phyloP scores from a whole-genome alignment of 1,284 basidiomycete genomes.

The Apiotrichum brassicae region DNA sequence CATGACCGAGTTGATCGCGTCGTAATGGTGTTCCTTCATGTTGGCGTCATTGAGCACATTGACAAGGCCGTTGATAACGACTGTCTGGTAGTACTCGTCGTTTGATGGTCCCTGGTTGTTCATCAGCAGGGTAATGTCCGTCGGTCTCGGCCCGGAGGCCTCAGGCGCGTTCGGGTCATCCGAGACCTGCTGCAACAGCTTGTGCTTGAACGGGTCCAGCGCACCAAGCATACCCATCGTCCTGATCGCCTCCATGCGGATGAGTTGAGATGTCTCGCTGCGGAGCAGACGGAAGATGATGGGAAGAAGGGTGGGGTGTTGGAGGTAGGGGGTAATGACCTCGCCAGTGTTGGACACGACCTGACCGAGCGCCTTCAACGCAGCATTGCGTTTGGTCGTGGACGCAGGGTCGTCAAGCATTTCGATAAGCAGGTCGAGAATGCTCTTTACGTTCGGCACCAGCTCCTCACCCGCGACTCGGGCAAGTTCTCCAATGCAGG shows the following conservation, averaged over 20 bases:
- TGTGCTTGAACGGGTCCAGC: conserved; percentile 93
- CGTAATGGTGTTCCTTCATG: conserved; percentile 76
- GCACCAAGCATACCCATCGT: conserved; percentile 95
- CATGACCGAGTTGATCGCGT: conserved; percentile 97
- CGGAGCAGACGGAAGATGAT: conserved; percentile 80
- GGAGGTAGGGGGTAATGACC: conserved; percentile 83
- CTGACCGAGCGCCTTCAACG: conserved; percentile 87
- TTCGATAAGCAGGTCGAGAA: conserved; percentile 84
- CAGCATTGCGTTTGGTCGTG: conserved; percentile 76
- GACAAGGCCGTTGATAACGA: conserved; percentile 85
- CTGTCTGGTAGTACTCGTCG: conserved; percentile 97
- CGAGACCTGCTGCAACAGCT: conserved; percentile 69
- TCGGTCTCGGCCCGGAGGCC: conserved; percentile 49
- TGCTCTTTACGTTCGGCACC: conserved; percentile 68
- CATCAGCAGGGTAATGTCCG: conserved; percentile 55
- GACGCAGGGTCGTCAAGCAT: conserved; percentile 81
- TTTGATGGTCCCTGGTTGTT: conserved; percentile 56
- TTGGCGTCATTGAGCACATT: conserved; percentile 84
- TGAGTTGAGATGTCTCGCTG: conserved; percentile 67
- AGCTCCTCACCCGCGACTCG: conserved; percentile 92
- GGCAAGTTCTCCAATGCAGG: conserved; percentile 90
- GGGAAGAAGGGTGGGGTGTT: conserved; percentile 84
- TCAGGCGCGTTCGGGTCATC: conserved; percentile 61
- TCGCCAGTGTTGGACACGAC: conserved; percentile 94
- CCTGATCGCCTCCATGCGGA: conserved; percentile 83